Percentiles rank a stretch among this genome's conserved stretches.
These are phyloP conservation scores for Syzygium malaccense DNA, from an alignment of 441 rosid genomes.

Conservation along the genomic window DNA sequence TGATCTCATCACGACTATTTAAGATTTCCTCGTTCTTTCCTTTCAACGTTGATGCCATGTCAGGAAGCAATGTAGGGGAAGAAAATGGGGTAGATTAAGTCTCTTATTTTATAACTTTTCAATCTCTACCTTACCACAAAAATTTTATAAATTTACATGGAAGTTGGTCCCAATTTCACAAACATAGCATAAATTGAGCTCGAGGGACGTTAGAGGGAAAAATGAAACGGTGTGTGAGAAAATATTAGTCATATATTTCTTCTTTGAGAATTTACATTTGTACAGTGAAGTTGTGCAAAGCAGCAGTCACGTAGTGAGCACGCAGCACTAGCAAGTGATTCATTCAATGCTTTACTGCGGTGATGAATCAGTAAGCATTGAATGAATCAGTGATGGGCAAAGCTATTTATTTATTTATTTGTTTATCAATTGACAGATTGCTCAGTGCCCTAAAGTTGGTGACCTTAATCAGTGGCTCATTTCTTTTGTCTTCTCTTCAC, in stretches of 20 bases:
- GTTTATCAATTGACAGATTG: background rate
- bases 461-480: background rate
- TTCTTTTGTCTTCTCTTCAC: background rate
- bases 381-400: background rate
- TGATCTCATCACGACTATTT: background rate
- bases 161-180: background rate
- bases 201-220: background rate
- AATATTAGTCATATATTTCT: too few relatives aligned
- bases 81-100: fast-evolving
- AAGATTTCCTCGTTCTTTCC: too few relatives aligned
- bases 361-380: background rate
- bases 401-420: background rate
- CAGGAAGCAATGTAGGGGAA: background rate
- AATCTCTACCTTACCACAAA: fast-evolving
- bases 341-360: background rate
- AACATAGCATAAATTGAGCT: background rate
- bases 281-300: background rate
- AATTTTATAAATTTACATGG: background rate
- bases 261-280: background rate
- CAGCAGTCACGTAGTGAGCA: background rate
- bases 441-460: background rate
- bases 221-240: background rate
- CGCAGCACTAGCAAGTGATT: background rate
- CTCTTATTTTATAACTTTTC: background rate
- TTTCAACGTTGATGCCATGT: background rate